phyloP scores from a whole-genome alignment of 192 early-diverging fungal species.

The Linnemannia zychae region DNA sequence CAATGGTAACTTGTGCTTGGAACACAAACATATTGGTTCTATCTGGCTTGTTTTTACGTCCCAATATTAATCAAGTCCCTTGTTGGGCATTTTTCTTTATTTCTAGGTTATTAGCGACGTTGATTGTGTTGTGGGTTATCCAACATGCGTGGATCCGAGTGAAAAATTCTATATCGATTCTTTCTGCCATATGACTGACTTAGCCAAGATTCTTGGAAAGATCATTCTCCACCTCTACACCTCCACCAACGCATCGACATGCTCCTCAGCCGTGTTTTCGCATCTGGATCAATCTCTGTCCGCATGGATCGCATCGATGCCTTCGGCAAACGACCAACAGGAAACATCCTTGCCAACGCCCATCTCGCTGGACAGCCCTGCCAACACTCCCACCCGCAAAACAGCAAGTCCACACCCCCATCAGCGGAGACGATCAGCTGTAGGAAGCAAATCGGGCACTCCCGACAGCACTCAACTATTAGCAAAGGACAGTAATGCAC shows the following conservation, averaged over 20 bases:
- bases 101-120: conserved; percentile 47
- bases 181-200: conserved; percentile 36
- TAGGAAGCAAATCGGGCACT: not conserved
- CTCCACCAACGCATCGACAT: conserved; percentile 35
- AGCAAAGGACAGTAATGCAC: not conserved
- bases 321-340: not conserved
- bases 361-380: not conserved
- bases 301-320: conserved; percentile 41
- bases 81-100: not conserved
- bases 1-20: too few relatives aligned
- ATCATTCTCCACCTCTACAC: conserved; percentile 44
- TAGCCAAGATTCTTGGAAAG: conserved; percentile 51
- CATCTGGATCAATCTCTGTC: conserved; percentile 44
- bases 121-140: conserved; percentile 51
- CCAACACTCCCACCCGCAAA: not conserved
- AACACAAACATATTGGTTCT: too few relatives aligned
- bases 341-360: conserved; percentile 13
- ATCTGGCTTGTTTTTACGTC: too few relatives aligned
- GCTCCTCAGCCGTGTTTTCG: conserved; percentile 45
- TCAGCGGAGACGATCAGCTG: conserved; percentile 6
- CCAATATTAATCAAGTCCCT: not conserved
- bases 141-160: conserved; percentile 21
- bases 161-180: conserved; percentile 19
- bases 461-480: not conserved
- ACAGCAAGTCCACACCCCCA: conserved; percentile 15